phyloP scores from a whole-genome alignment of 495 filamentous ascomycete species.

The Aspergillus biplanus region DNA sequence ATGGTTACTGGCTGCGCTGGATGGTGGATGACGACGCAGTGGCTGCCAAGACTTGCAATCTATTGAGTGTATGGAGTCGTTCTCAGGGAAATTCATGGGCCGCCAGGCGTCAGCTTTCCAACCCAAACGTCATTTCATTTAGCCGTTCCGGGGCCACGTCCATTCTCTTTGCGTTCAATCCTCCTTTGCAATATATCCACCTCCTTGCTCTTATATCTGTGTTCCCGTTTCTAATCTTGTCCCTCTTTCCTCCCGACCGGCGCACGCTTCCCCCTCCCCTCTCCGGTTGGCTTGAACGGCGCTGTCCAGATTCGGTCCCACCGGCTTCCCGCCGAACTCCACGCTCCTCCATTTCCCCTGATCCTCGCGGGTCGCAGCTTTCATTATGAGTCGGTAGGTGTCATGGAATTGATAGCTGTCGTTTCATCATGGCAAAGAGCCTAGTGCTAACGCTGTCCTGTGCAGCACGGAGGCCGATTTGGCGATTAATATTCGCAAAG shows the following conservation, averaged over 20 bases:
- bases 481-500: slow-evolving; percentile 94
- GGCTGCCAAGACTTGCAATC: slow-evolving; percentile 17
- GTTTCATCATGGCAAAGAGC: not conserved
- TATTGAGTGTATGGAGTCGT: not conserved
- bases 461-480: slow-evolving; percentile 88
- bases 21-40: slow-evolving; percentile 12
- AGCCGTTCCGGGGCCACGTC: not conserved
- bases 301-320: slow-evolving; percentile 32
- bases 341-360: slow-evolving; percentile 24
- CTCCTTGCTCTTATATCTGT: slow-evolving; percentile 5
- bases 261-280: slow-evolving; percentile 18
- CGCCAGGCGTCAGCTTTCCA: slow-evolving; percentile 45
- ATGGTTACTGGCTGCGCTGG: not conserved
- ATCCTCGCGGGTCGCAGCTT: slow-evolving; percentile 28
- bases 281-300: slow-evolving; percentile 16
- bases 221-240: slow-evolving; percentile 6
- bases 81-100: slow-evolving; percentile 20
- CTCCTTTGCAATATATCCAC: slow-evolving; percentile 15
- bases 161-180: not conserved
- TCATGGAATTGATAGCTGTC: slow-evolving; percentile 7
- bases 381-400: slow-evolving; percentile 53
- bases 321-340: slow-evolving; percentile 24
- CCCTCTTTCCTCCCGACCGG: slow-evolving; percentile 1
- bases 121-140: slow-evolving; percentile 20
- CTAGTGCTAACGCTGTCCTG: slow-evolving; percentile 18